Evolutionary conservation across 2,329 filamentous ascomycete genomes (phyloP).

Genomic region (Apiospora rasikravindrae): DNA sequence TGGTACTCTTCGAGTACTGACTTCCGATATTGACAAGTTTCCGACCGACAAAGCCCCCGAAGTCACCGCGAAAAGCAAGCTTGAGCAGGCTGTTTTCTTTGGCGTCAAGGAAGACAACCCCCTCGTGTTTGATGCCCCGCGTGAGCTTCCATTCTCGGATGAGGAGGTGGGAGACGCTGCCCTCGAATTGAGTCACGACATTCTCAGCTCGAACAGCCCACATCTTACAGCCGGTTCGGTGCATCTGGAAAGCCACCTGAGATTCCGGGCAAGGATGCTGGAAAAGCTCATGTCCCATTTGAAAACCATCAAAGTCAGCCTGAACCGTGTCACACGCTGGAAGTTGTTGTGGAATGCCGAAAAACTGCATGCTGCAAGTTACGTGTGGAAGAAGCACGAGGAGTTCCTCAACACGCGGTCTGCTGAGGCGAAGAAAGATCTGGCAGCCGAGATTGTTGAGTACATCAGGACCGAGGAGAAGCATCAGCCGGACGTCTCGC

Average conservation of each 20-base stretch:
- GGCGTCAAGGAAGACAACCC: constrained; percentile 82
- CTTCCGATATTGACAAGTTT: constrained; percentile 65
- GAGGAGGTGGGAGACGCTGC: constrained; percentile 79
- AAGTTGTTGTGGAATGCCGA: constrained; percentile 87
- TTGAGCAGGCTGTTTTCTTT: constrained; percentile 95
- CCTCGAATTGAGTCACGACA: constrained; percentile 77
- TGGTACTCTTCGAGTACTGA: constrained; percentile 64
- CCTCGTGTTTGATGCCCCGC: constrained; percentile 78
- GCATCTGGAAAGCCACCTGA: constrained; percentile 82
- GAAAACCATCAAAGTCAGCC: constrained; percentile 64
- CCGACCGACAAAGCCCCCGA: constrained; percentile 61
- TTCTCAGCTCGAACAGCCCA: constrained; percentile 76
- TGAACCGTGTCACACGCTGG: constrained; percentile 77
- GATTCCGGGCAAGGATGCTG: constrained; percentile 73
- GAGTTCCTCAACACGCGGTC: constrained; percentile 64
- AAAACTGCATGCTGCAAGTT: constrained; percentile 79
- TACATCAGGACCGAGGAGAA: constrained; percentile 80
- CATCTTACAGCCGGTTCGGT: constrained; percentile 76
- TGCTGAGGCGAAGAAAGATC: constrained; percentile 67
- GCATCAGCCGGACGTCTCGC: constrained; percentile 65
- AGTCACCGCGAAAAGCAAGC: constrained; percentile 83
- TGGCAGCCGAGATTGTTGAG: constrained; percentile 76
- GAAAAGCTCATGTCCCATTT: constrained; percentile 77
- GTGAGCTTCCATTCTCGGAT: constrained; percentile 68
- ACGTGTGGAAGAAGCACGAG: constrained; percentile 84